These are phyloP conservation scores for Lecanosticta acicola DNA, from an alignment of 2,329 filamentous ascomycete genomes.

Conservation along the genomic window DNA sequence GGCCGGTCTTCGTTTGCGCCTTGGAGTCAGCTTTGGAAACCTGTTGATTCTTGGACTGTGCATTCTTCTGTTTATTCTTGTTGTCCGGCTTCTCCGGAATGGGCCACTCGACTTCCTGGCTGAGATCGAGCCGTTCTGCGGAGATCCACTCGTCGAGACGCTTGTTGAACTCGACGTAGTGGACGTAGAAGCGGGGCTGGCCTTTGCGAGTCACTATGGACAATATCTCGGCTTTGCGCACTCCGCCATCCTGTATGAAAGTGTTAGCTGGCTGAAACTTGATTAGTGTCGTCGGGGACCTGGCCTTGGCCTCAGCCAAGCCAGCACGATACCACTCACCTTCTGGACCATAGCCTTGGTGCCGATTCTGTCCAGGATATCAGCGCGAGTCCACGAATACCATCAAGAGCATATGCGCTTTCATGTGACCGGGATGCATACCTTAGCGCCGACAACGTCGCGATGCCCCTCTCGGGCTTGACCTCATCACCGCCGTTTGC, in stretches of 20 bases:
- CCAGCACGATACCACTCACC: conserved; percentile 44
- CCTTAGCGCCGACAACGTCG: conserved; percentile 78
- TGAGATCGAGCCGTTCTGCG: conserved; percentile 74
- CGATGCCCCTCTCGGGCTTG: conserved; percentile 68
- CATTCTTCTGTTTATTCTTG: conserved; percentile 66
- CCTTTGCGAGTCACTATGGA: conserved; percentile 88
- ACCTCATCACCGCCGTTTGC: conserved; percentile 27
- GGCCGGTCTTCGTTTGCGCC: conserved; percentile 41
- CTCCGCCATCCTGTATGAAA: conserved; percentile 63
- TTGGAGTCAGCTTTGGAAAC: conserved; percentile 30
- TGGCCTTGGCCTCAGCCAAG: conserved; percentile 17
- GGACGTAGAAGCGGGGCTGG: conserved; percentile 85
- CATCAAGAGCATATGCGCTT: not conserved
- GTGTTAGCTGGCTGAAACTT: no score
- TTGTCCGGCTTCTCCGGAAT: conserved; percentile 84
- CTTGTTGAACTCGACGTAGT: conserved; percentile 98
- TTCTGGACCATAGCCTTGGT: conserved; percentile 65
- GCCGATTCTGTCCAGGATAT: conserved; percentile 50
- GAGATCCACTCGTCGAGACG: conserved; percentile 83
- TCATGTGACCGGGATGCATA: conserved; percentile 40
- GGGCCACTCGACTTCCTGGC: conserved; percentile 93
- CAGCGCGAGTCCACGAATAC: conserved; percentile 7
- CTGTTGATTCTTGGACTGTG: conserved; percentile 35
- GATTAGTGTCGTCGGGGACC: no score
- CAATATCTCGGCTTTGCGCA: conserved; percentile 91